Conservation (phyloP, 2,329 filamentous ascomycete species). For the Verticillium zaregamsianum region DNA sequence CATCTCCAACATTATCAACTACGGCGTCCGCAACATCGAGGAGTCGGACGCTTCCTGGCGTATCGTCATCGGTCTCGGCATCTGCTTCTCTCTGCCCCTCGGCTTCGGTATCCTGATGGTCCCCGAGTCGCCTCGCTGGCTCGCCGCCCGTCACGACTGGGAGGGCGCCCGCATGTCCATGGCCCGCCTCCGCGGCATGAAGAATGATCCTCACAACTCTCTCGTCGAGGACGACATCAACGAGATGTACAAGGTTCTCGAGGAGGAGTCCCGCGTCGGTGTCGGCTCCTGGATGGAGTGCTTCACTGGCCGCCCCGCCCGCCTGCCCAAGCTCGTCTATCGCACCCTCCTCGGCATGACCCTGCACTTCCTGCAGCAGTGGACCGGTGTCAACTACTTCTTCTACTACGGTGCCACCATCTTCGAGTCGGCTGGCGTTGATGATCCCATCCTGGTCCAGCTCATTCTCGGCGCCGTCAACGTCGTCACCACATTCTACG, state of each 20-base stretch:
- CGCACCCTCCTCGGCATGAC: slow-evolving; percentile 59
- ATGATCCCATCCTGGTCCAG: slow-evolving; percentile 62
- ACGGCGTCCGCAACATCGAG: slow-evolving; percentile 39
- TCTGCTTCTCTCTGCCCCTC: slow-evolving; percentile 47
- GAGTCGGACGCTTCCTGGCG: slow-evolving; percentile 50
- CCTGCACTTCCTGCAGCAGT: slow-evolving; percentile 65
- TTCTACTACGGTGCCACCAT: slow-evolving; percentile 65
- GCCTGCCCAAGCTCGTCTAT: slow-evolving; percentile 55
- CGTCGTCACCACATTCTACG: slow-evolving; percentile 61
- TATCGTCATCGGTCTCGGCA: slow-evolving; percentile 55
- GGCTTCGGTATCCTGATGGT: slow-evolving; percentile 48
- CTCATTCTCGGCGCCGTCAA: slow-evolving; percentile 68
- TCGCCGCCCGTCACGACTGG: slow-evolving; percentile 42
- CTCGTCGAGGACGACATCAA: slow-evolving; percentile 47
- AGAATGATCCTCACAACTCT: slow-evolving; percentile 37
- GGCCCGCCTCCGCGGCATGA: slow-evolving; percentile 47
- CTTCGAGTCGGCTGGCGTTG: slow-evolving; percentile 62
- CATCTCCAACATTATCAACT: slow-evolving; percentile 51
- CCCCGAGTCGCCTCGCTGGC: slow-evolving; percentile 55
- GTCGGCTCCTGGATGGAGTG: slow-evolving; percentile 54
- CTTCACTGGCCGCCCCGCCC: slow-evolving; percentile 47
- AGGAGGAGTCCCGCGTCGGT: slow-evolving; percentile 38
- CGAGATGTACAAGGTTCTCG: slow-evolving; percentile 46
- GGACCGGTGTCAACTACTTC: slow-evolving; percentile 61
- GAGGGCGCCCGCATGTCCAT: slow-evolving; percentile 46